Evolutionary conservation across 352 stramenopile species (phyloP), one percentile per base, ranked within the genome.

Genomic region (Phytophthora pluvialis): DNA sequence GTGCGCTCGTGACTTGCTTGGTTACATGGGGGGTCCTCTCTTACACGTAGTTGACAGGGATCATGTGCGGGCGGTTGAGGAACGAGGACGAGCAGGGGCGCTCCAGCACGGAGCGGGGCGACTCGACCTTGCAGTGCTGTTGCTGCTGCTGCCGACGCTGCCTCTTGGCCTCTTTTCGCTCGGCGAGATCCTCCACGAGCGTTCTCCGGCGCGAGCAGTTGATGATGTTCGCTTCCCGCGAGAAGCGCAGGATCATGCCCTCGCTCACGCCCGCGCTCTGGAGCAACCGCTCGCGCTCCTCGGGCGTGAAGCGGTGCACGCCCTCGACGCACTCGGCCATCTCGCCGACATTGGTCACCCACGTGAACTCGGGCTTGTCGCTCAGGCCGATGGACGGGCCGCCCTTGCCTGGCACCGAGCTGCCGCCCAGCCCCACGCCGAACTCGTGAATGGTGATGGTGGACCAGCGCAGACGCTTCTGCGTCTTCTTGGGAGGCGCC

Each of bases 171-270:
- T 73, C 48, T 60, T 71, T 73, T 31, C 77, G 53, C 51, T 68
- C 61, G n/a, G 72, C 73, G 10, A 73, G 35, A 44, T 79, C 62
- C 47, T 87, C 80, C 21, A 75, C 57, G 26, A 84, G 71, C 11
- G 80, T 83, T 39, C 75, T 73, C 45, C 78, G 62, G 5, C 80
- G 76, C 15, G 80, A 89, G 57, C 68, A 65, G 39, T 87, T 78
- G 50, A 87, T 89, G 64, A 89, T 89, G 64, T 83, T 87, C 0
- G 80, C 74, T 64, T 89, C 77, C 5, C 80, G 67, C 28, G 80
- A 83, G 73, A 84, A 87, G 16, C 80, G 80, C 59, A 86, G 64
- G 68, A 89, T 89, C 69, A 89, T 89, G 31, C 76, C 80, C 21
- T 89, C 80, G 49, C 72, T 84, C 51, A 86, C 78, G 29, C 80